A percentile compares a stretch with the other conserved stretches of the same genome.
phyloP scores from a whole-genome alignment of 208 protist genomes.

The Trypanosoma boissoni region DNA sequence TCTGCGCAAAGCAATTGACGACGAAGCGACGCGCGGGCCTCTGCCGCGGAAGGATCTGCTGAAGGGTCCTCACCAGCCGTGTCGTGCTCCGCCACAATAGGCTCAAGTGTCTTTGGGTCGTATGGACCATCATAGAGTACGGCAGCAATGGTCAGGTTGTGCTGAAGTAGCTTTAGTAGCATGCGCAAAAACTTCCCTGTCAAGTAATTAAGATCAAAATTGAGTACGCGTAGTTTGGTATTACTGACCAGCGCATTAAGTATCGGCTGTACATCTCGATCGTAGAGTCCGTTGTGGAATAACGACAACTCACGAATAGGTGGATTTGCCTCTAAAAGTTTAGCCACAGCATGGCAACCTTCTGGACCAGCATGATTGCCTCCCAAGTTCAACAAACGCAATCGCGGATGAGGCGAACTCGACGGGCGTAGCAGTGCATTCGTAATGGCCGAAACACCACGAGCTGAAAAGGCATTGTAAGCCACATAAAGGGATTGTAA shows the following conservation, averaged over 20 bases:
- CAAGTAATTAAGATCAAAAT: slow-evolving; percentile 47
- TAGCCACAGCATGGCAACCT: slow-evolving; percentile 16
- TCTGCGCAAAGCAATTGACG: slow-evolving; percentile 21
- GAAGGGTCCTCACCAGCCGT: slow-evolving; percentile 6
- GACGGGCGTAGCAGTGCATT: neutral
- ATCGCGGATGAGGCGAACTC: neutral
- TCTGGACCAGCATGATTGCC: slow-evolving; percentile 50
- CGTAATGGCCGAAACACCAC: slow-evolving; percentile 21
- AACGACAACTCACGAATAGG: slow-evolving; percentile 49
- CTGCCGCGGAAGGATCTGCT: neutral
- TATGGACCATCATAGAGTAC: slow-evolving; percentile 40
- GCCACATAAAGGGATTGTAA: slow-evolving; percentile 47
- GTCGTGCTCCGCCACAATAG: slow-evolving; percentile 13
- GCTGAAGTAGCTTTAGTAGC: slow-evolving; percentile 33
- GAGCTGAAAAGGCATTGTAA: slow-evolving; percentile 49
- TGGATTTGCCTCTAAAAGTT: slow-evolving; percentile 38
- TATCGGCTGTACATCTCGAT: slow-evolving; percentile 43
- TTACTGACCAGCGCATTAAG: slow-evolving; percentile 41
- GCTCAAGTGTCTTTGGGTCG: slow-evolving; percentile 29
- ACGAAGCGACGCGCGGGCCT: slow-evolving; percentile 28
- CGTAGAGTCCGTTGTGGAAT: slow-evolving; percentile 60
- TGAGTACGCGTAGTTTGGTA: slow-evolving; percentile 36
- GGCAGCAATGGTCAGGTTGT: slow-evolving; percentile 35
- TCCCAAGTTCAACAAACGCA: slow-evolving; percentile 45
- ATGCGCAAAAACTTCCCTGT: slow-evolving; percentile 28